Conservation (phyloP, 345 rosid genomes). For the Physaria fendleri region DNA sequence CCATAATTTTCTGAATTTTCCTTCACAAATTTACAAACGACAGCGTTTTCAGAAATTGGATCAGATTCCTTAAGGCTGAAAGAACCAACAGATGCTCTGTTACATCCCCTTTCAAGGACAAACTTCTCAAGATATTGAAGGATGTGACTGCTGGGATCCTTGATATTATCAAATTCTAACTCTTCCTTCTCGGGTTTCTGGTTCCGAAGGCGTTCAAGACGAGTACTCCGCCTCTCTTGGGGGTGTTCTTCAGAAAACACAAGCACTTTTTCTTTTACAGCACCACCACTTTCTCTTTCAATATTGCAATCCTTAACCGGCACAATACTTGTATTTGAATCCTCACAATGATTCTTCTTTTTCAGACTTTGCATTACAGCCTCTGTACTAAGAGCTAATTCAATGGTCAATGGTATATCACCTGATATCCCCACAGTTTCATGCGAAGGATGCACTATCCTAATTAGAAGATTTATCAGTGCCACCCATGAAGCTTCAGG, state of each 20-base stretch:
- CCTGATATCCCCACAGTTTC: constrained; percentile 49
- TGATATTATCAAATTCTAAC: constrained; percentile 46
- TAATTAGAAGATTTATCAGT: constrained; percentile 58
- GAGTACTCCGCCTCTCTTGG: constrained; percentile 93
- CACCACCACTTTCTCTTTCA: constrained; percentile 47
- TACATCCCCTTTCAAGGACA: constrained; percentile 33
- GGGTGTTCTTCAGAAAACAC: constrained; percentile 62
- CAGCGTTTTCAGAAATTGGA: constrained; percentile 41
- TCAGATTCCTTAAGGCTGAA: constrained; percentile 34
- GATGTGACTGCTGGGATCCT: constrained; percentile 59
- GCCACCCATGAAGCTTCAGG: constrained; percentile 71
- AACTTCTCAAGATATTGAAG: constrained; percentile 71
- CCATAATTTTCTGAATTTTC: constrained; percentile 72
- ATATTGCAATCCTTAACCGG: constrained; percentile 39
- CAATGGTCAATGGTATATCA: constrained; percentile 57
- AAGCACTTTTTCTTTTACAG: constrained; percentile 50
- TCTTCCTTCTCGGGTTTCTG: constrained; percentile 95
- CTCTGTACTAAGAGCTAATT: constrained; percentile 41
- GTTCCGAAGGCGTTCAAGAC: constrained; percentile 90
- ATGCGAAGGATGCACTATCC: constrained; percentile 52
- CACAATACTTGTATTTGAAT: constrained; percentile 32
- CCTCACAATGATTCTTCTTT: constrained; percentile 33
- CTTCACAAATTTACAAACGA: constrained; percentile 48
- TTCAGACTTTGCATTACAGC: constrained; percentile 35
- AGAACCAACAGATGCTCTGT: constrained; percentile 31